Base-by-base conservation (phyloP, 2,329 filamentous ascomycete genomes). In the Ophiostoma ips region DNA sequence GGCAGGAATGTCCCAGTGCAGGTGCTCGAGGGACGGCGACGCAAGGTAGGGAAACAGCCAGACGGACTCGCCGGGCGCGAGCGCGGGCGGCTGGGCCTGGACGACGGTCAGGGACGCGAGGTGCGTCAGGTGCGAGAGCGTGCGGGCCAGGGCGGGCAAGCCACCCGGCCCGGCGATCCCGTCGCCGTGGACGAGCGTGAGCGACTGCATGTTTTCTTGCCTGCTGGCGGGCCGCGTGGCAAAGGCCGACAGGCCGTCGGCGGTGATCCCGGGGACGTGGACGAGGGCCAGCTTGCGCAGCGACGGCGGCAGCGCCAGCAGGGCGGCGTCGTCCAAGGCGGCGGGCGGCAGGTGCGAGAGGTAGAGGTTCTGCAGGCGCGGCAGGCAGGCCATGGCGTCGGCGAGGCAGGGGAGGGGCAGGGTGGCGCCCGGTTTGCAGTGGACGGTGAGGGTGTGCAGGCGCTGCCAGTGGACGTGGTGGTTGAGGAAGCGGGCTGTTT, bases 1-100 rank as follows among this genome's bases (percentile, higher is more conserved):
- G n/a, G n/a, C n/a, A 28, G 76, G 74, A 2, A 86, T 73, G 57
- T 83, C 79, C 79, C 79, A 83, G 62, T 83, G 79, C 4, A 83
- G 66, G 47, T 65, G 70, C 21, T 64, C 63, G 5, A 83, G 61
- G 9, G 71, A 75, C 1, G 59, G 51, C 0, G 75, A 81, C 0
- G 76, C 77, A 9, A 83, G 68, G 56, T 81, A 82, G 0, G 79
- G 79, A 63, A 79, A 80, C 55, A 82, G 72, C 67, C 75, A 79
- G 50, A 82, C 71, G 50, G 73, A 73, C 31, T 71, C 69, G 49
- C 72, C 72, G 13, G 69, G 64, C 0, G 77, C 69, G 57, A 81
- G 72, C n/a, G 68, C 60, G 0, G 78, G 79, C 1, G 75, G 66
- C 30, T 66, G 66, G 2, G 68, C 61, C 59, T 83, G 79, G 1